These are phyloP conservation scores for Wickerhamomyces alni DNA, from an alignment of 805 yeast genomes.

Conservation along the genomic window DNA sequence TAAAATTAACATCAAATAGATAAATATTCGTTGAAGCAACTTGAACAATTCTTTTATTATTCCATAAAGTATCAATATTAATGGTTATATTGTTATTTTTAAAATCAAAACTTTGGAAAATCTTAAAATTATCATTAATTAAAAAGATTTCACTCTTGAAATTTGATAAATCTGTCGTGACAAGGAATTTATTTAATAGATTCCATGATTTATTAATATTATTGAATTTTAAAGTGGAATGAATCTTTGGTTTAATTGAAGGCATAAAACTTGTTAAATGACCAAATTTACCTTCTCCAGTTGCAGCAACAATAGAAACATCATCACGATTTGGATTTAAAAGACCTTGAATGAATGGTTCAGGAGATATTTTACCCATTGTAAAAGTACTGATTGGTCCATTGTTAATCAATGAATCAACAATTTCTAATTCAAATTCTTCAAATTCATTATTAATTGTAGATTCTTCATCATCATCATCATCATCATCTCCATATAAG, in stretches of 20 bases:
- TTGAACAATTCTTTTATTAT: slow-evolving; percentile 60
- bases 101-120: slow-evolving; percentile 56
- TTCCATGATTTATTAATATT: slow-evolving; percentile 77
- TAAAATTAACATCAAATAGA: slow-evolving; percentile 58
- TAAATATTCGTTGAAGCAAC: slow-evolving; percentile 61
- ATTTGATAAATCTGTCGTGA: slow-evolving; percentile 64
- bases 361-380: slow-evolving; percentile 53
- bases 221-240: slow-evolving; percentile 64
- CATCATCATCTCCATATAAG: slow-evolving; percentile 26
- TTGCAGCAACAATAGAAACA: slow-evolving; percentile 59
- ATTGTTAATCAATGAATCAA: slow-evolving; percentile 52
- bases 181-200: slow-evolving; percentile 50
- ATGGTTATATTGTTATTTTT: slow-evolving; percentile 59
- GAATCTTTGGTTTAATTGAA: slow-evolving; percentile 59
- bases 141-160: slow-evolving; percentile 65
- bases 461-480: slow-evolving; percentile 30
- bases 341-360: slow-evolving; percentile 51
- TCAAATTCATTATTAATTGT: slow-evolving; percentile 26
- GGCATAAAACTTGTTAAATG: slow-evolving; percentile 60
- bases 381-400: slow-evolving; percentile 75
- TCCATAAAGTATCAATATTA: slow-evolving; percentile 54
- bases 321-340: slow-evolving; percentile 65
- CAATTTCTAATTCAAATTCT: slow-evolving; percentile 34
- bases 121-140: slow-evolving; percentile 54
- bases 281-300: slow-evolving; percentile 56